A percentile compares a stretch with the other conserved stretches of the same genome.
Evolutionary conservation across 306 rosid species (phyloP).

Genomic region (Trifolium fragiferum): DNA sequence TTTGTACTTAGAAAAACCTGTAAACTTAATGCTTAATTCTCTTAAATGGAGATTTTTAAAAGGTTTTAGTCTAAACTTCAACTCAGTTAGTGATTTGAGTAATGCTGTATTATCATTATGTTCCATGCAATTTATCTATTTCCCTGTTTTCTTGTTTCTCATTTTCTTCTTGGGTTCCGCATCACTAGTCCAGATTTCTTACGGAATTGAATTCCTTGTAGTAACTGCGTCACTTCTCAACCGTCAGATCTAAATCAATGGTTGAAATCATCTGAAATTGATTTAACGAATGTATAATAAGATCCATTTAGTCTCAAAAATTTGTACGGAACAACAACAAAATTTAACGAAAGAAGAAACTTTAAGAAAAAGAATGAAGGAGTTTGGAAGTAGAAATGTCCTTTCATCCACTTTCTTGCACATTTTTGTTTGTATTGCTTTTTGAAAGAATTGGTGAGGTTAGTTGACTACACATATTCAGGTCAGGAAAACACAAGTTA

Average conservation of each 20-base stretch:
- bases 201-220: too few relatives aligned
- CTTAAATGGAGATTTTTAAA: slow-evolving; percentile 3
- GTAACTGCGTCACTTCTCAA: too few relatives aligned
- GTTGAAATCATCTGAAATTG: too few relatives aligned
- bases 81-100: not conserved
- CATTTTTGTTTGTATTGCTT: not conserved
- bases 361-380: not conserved
- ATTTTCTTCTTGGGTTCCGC: not conserved
- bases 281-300: too few relatives aligned
- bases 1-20: not conserved
- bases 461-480: not conserved
- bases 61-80: not conserved
- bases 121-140: not conserved
- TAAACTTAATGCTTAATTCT: slow-evolving; percentile 26
- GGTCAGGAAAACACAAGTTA: not conserved
- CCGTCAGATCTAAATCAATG: too few relatives aligned
- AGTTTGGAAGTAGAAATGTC: not conserved
- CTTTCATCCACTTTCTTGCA: not conserved
- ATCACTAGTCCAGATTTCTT: not conserved
- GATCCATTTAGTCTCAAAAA: too few relatives aligned
- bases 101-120: not conserved
- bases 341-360: not conserved
- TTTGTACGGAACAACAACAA: not conserved
- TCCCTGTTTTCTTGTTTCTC: not conserved
- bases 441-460: not conserved